Percentiles rank a stretch among this genome's conserved stretches.
Conservation (phyloP, 768 basidiomycete genomes). For the Suillus paluster region DNA sequence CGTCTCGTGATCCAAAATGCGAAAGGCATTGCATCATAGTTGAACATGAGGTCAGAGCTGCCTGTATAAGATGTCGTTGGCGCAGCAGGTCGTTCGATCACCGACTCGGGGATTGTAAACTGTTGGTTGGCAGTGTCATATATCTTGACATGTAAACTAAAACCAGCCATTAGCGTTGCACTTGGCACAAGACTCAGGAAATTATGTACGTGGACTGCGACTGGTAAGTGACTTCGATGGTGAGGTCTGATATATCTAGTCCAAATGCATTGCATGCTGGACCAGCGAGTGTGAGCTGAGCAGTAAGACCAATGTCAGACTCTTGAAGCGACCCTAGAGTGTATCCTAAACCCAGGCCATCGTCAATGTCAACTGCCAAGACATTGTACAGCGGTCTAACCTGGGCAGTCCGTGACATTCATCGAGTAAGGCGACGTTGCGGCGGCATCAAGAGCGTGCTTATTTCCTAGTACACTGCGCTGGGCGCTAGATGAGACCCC, state of each 20-base stretch:
- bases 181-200: not conserved
- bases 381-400: conserved; percentile 14
- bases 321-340: conserved; percentile 48
- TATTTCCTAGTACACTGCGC: conserved; percentile 9
- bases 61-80: conserved; percentile 39
- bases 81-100: conserved; percentile 46
- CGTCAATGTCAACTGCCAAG: not conserved
- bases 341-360: conserved; percentile 51
- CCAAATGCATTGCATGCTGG: conserved; percentile 69
- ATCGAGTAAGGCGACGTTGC: conserved; percentile 20
- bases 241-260: conserved; percentile 57
- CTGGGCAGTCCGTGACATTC: conserved; percentile 39
- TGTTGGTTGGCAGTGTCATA: conserved; percentile 63
- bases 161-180: not conserved
- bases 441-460: not conserved
- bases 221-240: conserved; percentile 70
- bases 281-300: conserved; percentile 57
- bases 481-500: conserved; percentile 14
- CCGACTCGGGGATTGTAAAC: conserved; percentile 64
- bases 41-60: conserved; percentile 69
- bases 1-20: conserved; percentile 82
- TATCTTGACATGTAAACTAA: conserved; percentile 69
- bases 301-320: conserved; percentile 53
- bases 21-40: conserved; percentile 66
- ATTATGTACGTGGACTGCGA: conserved; percentile 49